Percentiles rank a stretch among this genome's conserved stretches.
Conservation (phyloP, 2,329 filamentous ascomycete species). For the Dactylellina drechsleri region DNA sequence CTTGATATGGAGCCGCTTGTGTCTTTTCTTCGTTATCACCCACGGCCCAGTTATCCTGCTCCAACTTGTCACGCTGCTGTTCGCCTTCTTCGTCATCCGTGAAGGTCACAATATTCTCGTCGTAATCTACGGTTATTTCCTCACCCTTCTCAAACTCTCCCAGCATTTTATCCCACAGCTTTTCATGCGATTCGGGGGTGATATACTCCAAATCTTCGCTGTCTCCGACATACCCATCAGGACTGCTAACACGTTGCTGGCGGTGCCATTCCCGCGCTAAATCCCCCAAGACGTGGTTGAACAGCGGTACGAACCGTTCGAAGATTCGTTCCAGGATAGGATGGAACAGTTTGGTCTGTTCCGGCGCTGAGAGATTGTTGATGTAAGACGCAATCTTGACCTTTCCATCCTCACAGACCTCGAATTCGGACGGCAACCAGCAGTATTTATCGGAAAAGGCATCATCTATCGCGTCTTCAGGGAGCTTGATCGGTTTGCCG, state of each 20-base stretch:
- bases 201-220: slow-evolving; percentile 28
- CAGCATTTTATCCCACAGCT: slow-evolving; percentile 26
- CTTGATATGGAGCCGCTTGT: slow-evolving; percentile 15
- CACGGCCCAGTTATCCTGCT: not conserved
- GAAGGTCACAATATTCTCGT: slow-evolving; percentile 2
- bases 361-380: slow-evolving; percentile 30
- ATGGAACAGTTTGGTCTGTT: slow-evolving; percentile 37
- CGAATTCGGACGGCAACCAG: slow-evolving; percentile 50
- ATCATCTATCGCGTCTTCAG: slow-evolving; percentile 26
- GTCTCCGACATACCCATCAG: slow-evolving; percentile 8
- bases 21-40: not conserved
- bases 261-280: not conserved
- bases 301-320: slow-evolving; percentile 44
- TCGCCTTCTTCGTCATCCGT: slow-evolving; percentile 19
- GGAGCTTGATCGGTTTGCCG: slow-evolving; percentile 39
- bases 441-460: slow-evolving; percentile 36
- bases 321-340: slow-evolving; percentile 51
- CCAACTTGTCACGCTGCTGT: slow-evolving; percentile 2
- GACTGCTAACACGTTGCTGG: slow-evolving; percentile 1
- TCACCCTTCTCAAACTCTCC: slow-evolving; percentile 39
- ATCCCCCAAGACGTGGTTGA: slow-evolving; percentile 47
- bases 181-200: not conserved
- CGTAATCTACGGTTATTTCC: slow-evolving; percentile 9
- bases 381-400: slow-evolving; percentile 47
- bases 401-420: slow-evolving; percentile 34